A percentile compares a stretch with the other conserved stretches of the same genome.
Evolutionary conservation across 2,329 filamentous ascomycete genomes (phyloP).

Genomic region (Fusarium sp.): DNA sequence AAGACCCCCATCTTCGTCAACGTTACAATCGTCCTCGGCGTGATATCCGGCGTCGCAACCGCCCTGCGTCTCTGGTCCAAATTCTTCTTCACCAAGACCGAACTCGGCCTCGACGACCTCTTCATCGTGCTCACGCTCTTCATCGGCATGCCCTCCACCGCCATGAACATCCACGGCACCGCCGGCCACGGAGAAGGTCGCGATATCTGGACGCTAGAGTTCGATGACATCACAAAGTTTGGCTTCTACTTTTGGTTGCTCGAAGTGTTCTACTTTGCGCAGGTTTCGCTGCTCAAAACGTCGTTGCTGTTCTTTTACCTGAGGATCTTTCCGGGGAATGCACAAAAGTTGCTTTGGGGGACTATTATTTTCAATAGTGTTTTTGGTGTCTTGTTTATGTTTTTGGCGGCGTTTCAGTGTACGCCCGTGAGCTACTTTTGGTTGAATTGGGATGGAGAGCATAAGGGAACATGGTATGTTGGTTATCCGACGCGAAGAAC

Average conservation of each 20-base stretch:
- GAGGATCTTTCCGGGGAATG: slow-evolving; percentile 50
- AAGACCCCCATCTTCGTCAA: slow-evolving; percentile 21
- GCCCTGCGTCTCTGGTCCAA: slow-evolving; percentile 46
- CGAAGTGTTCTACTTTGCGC: slow-evolving; percentile 52
- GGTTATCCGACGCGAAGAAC: rapidly evolving
- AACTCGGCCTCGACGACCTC: slow-evolving; percentile 47
- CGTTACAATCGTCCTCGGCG: slow-evolving; percentile 35
- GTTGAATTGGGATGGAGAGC: slow-evolving; percentile 53
- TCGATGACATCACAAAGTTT: slow-evolving; percentile 37
- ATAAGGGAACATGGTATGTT: slow-evolving; percentile 50
- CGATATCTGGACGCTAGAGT: slow-evolving; percentile 48
- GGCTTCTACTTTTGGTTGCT: slow-evolving; percentile 46
- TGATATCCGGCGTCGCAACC: slow-evolving; percentile 48
- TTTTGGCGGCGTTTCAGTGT: slow-evolving; percentile 51
- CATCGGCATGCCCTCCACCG: slow-evolving; percentile 32
- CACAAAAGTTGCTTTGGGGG: slow-evolving; percentile 44
- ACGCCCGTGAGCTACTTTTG: slow-evolving; percentile 53
- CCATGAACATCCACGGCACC: slow-evolving; percentile 38
- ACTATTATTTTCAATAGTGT: slow-evolving; percentile 46
- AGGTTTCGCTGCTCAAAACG: slow-evolving; percentile 51
- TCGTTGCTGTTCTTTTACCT: slow-evolving; percentile 55
- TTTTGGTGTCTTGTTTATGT: slow-evolving; percentile 46
- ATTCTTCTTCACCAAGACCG: slow-evolving; percentile 39
- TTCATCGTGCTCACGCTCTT: slow-evolving; percentile 37
- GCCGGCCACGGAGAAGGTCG: slow-evolving; percentile 44